phyloP scores from a whole-genome alignment of 139 green algal species.

The Yamagishiella unicocca region DNA sequence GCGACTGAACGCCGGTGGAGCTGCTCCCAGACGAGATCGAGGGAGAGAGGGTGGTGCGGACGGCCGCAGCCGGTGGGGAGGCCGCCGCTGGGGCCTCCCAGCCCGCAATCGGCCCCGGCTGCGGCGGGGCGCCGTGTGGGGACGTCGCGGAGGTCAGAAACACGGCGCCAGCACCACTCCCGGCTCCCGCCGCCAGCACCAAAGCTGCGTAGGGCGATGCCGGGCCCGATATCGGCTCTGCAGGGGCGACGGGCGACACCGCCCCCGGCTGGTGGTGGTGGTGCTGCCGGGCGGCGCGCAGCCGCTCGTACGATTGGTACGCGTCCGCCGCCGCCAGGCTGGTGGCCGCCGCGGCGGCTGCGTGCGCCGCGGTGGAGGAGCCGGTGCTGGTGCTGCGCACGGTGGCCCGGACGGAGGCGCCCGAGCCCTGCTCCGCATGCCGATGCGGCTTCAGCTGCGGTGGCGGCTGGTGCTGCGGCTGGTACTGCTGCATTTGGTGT shows the following conservation, averaged over 20 bases:
- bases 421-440: background rate
- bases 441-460: background rate
- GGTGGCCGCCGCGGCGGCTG: background rate
- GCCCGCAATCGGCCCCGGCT: too few relatives aligned
- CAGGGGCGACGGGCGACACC: too few relatives aligned
- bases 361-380: background rate
- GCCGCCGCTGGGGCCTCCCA: too few relatives aligned
- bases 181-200: too few relatives aligned
- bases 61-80: background rate
- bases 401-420: background rate
- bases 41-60: background rate
- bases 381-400: background rate
- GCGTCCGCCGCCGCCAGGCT: background rate
- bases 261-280: constrained; percentile 9
- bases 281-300: background rate
- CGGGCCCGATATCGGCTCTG: too few relatives aligned
- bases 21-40: background rate
- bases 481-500: too few relatives aligned
- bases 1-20: background rate
- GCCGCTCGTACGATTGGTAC: background rate
- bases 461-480: background rate
- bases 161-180: too few relatives aligned
- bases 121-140: too few relatives aligned
- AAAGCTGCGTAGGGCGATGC: too few relatives aligned
- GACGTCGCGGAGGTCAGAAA: too few relatives aligned